Evolutionary conservation across 495 filamentous ascomycete species (phyloP), one percentile per base, ranked within the genome.

Genomic region (Xylaria cubensis): DNA sequence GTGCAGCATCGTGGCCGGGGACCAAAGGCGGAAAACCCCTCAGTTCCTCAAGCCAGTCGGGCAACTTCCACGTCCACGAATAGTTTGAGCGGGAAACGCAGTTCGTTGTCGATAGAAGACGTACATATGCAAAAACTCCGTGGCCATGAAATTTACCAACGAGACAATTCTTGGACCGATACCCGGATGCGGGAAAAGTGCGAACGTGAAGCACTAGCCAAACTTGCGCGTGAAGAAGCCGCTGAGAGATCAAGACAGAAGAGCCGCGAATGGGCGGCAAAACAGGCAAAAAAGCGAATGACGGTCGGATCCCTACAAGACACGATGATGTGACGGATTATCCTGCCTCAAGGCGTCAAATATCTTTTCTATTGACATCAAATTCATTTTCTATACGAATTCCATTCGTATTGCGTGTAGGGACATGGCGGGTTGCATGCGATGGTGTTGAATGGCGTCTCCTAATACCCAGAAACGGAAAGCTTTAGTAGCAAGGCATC

Each of bases 231-330:
- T 64, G 83, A 87, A 73, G 86, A 86, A 74, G 92, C 92, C 12
- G 90, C 91, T 0, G 91, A 93, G 80, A 78, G 90, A 70, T 89
- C 89, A 17, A 82, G 91, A 67, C 79, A 85, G 76, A 83, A 87
- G 63, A 90, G 89, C 69, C 80, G 91, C 44, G 88, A 90, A 80
- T 93, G 91, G 91, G 91, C 90, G 4, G 90, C 91, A 80, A 91
- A 86, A 82, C 88, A 92, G 83, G 75, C 75, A 1, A 76, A 36
- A 3, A 79, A 78, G 72, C 71, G 74, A 15, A 74, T 74, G 72
- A 76, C 75, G 7, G 61, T 72, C 2, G 64, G 68, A 15, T 76
- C 75, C 7, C 5, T 71, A 24, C 69, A 64, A 24, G 77, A 74
- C 32, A 53, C 73, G 2, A 67, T 72, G 50, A 32, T 61, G 29